Base-by-base conservation (phyloP, 495 filamentous ascomycete species). In the Parmelia sp. region DNA sequence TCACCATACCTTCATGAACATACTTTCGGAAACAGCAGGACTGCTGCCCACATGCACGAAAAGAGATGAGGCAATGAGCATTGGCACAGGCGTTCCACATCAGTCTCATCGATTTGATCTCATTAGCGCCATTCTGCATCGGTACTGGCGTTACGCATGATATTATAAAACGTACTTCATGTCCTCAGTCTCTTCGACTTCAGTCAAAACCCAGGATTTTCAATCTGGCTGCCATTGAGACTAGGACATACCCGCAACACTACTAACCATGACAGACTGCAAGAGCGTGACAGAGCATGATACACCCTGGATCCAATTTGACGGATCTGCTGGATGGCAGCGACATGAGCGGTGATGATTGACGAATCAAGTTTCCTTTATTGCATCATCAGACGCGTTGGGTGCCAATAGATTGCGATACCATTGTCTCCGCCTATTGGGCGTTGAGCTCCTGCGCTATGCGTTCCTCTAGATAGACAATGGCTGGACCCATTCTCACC, bases 381-480 rank as follows among this genome's bases (percentile, higher is more conserved):
- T 33, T 55, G 51, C 51, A 55, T 55, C 29, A 33, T 55, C 17
- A 55, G 17, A 55, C 27, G 51, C 29, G 51, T 55, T 55, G 1
- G 29, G 17, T 33, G 4, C 15, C 51, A 33, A 33, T 55, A 55
- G 51, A 55, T 4, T 53, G 33, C 21, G 51, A 55, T 55, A 55
- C 51, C 29, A 55, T 55, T 33, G 51, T 55, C 51, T 55, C 51
- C 51, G 51, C 29, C 51, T 15, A 55, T 33, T 29, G 51, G 51
- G 51, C 51, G 51, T 55, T 29, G 51, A 55, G 29, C 51, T 55
- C 29, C 5, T 55, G 51, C 29, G 17, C 27, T 14, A 31, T 53
- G 29, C 49, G 12, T 31, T 31, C 27, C 7, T 6, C 27, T 33
- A 55, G 51, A 33, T 55, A 31, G 27, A 33, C 51, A 55, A 29